A percentile compares a stretch with the other conserved stretches of the same genome.
These are phyloP conservation scores for Fusarium miscanthi DNA, from an alignment of 2,329 filamentous ascomycete species.

Conservation along the genomic window DNA sequence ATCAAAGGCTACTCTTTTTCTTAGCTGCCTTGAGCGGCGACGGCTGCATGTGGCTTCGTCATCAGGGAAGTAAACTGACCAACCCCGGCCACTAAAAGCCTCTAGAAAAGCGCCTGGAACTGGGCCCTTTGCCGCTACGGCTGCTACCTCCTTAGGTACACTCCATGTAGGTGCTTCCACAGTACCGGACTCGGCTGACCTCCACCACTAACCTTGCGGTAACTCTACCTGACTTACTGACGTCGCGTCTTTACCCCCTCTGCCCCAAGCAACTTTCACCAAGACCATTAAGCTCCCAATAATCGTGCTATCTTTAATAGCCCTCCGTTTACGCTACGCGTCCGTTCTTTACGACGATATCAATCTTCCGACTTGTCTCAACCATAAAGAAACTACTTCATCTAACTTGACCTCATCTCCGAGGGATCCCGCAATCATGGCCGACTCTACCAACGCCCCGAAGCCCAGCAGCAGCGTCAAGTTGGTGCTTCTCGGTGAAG, in stretches of 20 bases:
- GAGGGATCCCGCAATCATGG: conserved; percentile 48
- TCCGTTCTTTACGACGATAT: conserved; percentile 8
- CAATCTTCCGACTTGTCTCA: conserved; percentile 1
- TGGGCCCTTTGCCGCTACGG: conserved; percentile 15
- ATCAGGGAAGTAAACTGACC: conserved; percentile 33
- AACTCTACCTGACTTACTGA: conserved; percentile 25
- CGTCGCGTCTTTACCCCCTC: conserved; percentile 38
- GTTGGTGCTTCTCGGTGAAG: conserved; percentile 96
- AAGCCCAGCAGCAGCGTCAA: conserved; percentile 99
- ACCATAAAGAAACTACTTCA: conserved; percentile 1
- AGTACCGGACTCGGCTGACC: not conserved
- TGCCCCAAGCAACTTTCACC: conserved; percentile 34
- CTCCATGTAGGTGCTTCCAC: not conserved
- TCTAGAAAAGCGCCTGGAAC: conserved; percentile 23
- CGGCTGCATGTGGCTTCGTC: conserved; percentile 42
- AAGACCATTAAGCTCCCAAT: not conserved
- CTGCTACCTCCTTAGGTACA: conserved; percentile 14
- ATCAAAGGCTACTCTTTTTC: conserved; percentile 1
- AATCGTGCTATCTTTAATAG: conserved; percentile 5
- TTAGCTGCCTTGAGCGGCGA: conserved; percentile 1
- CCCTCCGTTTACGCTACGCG: conserved; percentile 8
- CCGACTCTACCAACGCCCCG: conserved; percentile 69
- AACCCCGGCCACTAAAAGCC: conserved; percentile 42
- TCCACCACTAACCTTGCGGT: not conserved
- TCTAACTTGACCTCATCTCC: conserved; percentile 28